These are phyloP conservation scores for Colletotrichum siamense DNA, from an alignment of 2,329 filamentous ascomycete genomes.

Conservation along the genomic window DNA sequence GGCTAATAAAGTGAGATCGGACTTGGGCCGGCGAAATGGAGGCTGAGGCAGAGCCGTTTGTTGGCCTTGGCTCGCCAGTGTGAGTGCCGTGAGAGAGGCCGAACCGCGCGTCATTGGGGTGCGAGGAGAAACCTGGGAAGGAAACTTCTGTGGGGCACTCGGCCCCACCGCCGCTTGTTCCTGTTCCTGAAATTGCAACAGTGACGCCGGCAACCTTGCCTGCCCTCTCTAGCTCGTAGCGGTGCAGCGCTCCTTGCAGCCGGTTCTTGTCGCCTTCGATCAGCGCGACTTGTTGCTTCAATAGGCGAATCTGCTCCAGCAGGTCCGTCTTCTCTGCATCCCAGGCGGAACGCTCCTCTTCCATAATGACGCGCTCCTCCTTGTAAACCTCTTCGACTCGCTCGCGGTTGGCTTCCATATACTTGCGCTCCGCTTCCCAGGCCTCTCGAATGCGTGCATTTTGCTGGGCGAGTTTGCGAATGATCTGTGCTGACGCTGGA, in stretches of 20 bases:
- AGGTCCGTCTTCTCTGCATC: constrained; percentile 47
- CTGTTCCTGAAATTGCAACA: constrained; percentile 20
- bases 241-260: constrained; percentile 19
- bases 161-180: constrained; percentile 14
- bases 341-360: constrained; percentile 55
- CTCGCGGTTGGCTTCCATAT: constrained; percentile 58
- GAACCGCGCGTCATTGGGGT: constrained; percentile 23
- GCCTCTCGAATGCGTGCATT: constrained; percentile 50
- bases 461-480: constrained; percentile 47
- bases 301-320: constrained; percentile 43
- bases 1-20: constrained; percentile 23
- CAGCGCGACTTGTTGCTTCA: constrained; percentile 43
- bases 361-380: constrained; percentile 59
- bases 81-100: constrained; percentile 15
- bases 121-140: constrained; percentile 28
- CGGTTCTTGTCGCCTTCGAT: constrained; percentile 41
- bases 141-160: constrained; percentile 18
- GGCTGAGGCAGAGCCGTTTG: constrained; percentile 21
- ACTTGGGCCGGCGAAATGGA: constrained; percentile 23
- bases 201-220: constrained; percentile 23
- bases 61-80: constrained; percentile 13
- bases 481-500: constrained; percentile 35
- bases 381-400: constrained; percentile 62
- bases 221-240: constrained; percentile 20
- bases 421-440: constrained; percentile 59